These are phyloP conservation scores for Amphibolis antarctica DNA, from an alignment of 106 monocot genomes.

Conservation along the genomic window DNA sequence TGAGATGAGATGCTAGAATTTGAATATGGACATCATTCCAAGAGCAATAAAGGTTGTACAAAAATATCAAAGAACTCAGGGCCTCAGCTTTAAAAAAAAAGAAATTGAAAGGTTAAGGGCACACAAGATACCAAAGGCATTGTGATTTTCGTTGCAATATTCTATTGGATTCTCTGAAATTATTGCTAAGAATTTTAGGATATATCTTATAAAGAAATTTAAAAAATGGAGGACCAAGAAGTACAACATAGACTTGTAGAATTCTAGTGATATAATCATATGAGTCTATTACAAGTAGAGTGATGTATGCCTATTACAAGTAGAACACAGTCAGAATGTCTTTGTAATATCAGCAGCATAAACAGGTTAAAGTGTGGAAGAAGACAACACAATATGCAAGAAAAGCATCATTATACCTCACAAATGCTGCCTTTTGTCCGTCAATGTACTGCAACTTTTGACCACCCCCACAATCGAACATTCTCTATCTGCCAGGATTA, in stretches of 20 bases:
- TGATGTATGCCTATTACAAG: too few relatives aligned
- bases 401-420: conserved; percentile 1
- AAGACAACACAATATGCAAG: background rate
- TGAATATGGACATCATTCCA: background rate
- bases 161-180: too few relatives aligned
- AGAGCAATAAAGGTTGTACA: too few relatives aligned
- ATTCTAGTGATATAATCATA: too few relatives aligned
- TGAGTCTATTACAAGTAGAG: too few relatives aligned
- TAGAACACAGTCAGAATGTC: too few relatives aligned
- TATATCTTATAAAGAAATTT: too few relatives aligned
- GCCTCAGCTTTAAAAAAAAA: background rate
- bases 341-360: background rate
- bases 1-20: background rate
- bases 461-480: conserved; percentile 7
- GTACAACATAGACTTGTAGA: too few relatives aligned
- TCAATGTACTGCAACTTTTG: conserved; percentile 8
- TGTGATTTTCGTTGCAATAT: background rate
- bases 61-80: background rate
- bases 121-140: background rate
- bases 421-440: conserved; percentile 2
- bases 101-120: background rate
- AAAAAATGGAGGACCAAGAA: too few relatives aligned
- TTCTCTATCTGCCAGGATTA: background rate
- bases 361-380: background rate
- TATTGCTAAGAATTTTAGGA: too few relatives aligned